A percentile compares a stretch with the other conserved stretches of the same genome.
Evolutionary conservation across 805 yeast species (phyloP).

Genomic region (Cyberlindnera mississippiensis): DNA sequence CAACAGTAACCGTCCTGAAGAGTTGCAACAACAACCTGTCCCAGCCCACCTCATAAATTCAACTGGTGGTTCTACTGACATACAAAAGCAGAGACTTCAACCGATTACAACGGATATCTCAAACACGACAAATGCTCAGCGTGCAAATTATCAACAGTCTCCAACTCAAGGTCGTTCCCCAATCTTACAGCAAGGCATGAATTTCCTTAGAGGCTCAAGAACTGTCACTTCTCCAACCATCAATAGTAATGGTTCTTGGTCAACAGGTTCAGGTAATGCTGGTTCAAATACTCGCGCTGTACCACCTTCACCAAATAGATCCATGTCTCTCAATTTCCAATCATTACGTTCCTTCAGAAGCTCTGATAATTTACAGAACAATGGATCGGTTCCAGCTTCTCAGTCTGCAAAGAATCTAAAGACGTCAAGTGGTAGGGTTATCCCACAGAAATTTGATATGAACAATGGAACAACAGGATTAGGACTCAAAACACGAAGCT

Average conservation of each 20-base stretch:
- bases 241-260: constrained; percentile 11
- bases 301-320: constrained; percentile 28
- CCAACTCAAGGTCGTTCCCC: constrained; percentile 29
- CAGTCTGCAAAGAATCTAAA: constrained; percentile 20
- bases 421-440: constrained; percentile 40
- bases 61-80: not conserved
- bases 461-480: constrained; percentile 27
- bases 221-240: constrained; percentile 24
- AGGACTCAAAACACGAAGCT: constrained; percentile 44
- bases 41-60: constrained; percentile 4
- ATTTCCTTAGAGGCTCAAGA: constrained; percentile 26
- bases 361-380: constrained; percentile 21
- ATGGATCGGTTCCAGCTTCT: no score
- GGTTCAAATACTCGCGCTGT: no score
- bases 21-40: constrained; percentile 20
- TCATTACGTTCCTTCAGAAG: constrained; percentile 31
- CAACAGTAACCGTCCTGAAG: constrained; percentile 9
- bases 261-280: constrained; percentile 1
- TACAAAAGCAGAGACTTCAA: constrained; percentile 9
- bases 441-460: constrained; percentile 44
- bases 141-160: constrained; percentile 16
- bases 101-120: constrained; percentile 13
- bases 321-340: constrained; percentile 33
- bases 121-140: constrained; percentile 8
- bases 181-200: constrained; percentile 35